Conservation (phyloP, 768 basidiomycete species). For the Boletus subparvulus region DNA sequence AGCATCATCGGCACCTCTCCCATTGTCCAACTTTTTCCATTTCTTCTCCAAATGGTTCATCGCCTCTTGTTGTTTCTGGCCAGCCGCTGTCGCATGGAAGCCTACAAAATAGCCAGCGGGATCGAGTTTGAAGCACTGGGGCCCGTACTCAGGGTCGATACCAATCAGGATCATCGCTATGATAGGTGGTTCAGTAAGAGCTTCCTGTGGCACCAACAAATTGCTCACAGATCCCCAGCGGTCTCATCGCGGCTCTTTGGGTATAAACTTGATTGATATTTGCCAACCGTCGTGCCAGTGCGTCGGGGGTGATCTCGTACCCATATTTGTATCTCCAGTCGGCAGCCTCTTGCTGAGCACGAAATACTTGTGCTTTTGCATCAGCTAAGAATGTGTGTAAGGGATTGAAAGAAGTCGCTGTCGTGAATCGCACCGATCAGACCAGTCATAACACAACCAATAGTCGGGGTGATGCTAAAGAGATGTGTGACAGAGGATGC, state of each 20-base stretch:
- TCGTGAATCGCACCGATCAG: slow-evolving; percentile 65
- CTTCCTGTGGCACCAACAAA: not conserved
- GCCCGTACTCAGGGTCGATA: slow-evolving; percentile 84
- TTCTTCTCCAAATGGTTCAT: slow-evolving; percentile 99
- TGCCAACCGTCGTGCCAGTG: slow-evolving; percentile 90
- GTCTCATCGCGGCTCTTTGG: slow-evolving; percentile 95
- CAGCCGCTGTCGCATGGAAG: slow-evolving; percentile 94
- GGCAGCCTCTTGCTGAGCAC: slow-evolving; percentile 87
- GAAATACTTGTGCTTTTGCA: slow-evolving; percentile 82
- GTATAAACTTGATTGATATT: slow-evolving; percentile 99
- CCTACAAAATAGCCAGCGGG: slow-evolving; percentile 99
- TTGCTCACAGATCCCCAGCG: slow-evolving; percentile 85
- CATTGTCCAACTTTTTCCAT: slow-evolving; percentile 91
- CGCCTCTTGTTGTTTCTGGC: slow-evolving; percentile 97
- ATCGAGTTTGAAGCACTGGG: slow-evolving; percentile 98
- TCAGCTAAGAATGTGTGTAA: slow-evolving; percentile 59
- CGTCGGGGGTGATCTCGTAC: slow-evolving; percentile 97
- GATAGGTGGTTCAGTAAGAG: not conserved
- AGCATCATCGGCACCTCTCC: slow-evolving; percentile 77
- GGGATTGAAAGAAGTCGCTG: not conserved
- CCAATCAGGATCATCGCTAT: slow-evolving; percentile 96
- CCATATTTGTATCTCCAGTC: slow-evolving; percentile 96
- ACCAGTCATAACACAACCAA: slow-evolving; percentile 99
- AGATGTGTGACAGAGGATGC: slow-evolving; percentile 92
- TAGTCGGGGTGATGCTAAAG: slow-evolving; percentile 93